phyloP scores from a whole-genome alignment of 2,329 filamentous ascomycete genomes.

The Rhinocladiella mackenziei region DNA sequence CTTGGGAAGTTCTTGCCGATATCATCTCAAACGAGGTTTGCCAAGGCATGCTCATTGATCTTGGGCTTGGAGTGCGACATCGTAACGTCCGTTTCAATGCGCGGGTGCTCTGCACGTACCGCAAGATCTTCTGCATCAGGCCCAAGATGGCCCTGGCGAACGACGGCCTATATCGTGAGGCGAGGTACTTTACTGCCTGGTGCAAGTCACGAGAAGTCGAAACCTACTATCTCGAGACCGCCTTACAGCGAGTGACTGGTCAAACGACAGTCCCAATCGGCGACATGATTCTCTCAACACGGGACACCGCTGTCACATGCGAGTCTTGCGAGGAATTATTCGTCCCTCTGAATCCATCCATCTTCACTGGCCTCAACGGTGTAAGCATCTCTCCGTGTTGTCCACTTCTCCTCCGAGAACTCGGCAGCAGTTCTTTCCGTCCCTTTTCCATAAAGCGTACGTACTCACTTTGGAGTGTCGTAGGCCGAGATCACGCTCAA shows the following conservation, averaged over 20 bases:
- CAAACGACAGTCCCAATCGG: constrained; percentile 61
- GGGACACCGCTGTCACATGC: constrained; percentile 56
- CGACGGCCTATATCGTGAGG: constrained; percentile 64
- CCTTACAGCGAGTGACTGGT: constrained; percentile 55
- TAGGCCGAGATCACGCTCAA: constrained; percentile 62
- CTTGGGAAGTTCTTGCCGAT: constrained; percentile 58
- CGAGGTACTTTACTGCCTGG: constrained; percentile 63
- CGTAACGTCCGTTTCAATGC: constrained; percentile 61
- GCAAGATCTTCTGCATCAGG: constrained; percentile 66
- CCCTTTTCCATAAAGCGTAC: not conserved
- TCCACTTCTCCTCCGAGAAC: not conserved
- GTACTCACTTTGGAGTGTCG: constrained; percentile 28
- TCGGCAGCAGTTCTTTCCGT: not conserved
- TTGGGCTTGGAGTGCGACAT: constrained; percentile 28
- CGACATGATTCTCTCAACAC: constrained; percentile 60
- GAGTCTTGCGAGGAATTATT: constrained; percentile 69
- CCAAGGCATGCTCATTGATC: constrained; percentile 63
- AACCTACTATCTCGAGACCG: constrained; percentile 60
- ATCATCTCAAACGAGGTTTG: constrained; percentile 59
- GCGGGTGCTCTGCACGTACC: constrained; percentile 61
- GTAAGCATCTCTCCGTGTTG: constrained; percentile 29
- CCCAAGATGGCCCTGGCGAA: constrained; percentile 70
- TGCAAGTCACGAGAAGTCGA: constrained; percentile 54
- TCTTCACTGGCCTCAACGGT: constrained; percentile 52
- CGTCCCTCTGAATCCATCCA: constrained; percentile 36